Conservation (phyloP, 306 rosid genomes). For the Prunus mongolica region DNA sequence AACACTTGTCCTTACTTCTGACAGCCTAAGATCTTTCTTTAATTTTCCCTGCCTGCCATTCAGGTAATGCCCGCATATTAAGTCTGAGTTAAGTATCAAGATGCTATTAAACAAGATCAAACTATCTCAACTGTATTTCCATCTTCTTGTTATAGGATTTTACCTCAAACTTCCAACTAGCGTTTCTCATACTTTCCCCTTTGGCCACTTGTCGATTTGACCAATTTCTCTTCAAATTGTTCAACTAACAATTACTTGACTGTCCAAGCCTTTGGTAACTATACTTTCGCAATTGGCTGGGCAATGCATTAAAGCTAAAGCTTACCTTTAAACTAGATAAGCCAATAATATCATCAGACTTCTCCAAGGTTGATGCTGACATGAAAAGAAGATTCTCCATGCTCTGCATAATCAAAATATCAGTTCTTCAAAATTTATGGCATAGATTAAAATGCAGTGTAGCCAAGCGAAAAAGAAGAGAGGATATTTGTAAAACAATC, state of each 20-base stretch:
- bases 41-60: neutral
- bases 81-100: neutral
- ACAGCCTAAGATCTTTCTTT: neutral
- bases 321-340: conserved; percentile 23
- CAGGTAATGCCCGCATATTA: neutral
- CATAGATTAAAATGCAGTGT: neutral
- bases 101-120: neutral
- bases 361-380: conserved; percentile 35
- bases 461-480: neutral
- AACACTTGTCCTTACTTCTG: neutral
- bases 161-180: neutral
- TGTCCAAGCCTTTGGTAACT: neutral
- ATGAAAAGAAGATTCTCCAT: conserved; percentile 34
- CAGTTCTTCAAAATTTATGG: neutral
- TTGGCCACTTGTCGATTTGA: neutral
- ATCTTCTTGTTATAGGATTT: neutral
- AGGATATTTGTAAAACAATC: too few relatives aligned
- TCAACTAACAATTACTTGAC: neutral
- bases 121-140: neutral
- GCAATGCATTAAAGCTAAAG: neutral
- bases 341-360: conserved; percentile 9
- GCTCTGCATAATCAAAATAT: conserved; percentile 26
- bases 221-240: neutral
- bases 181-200: neutral
- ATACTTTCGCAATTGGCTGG: neutral